These are phyloP conservation scores for Solanum paucissectum DNA, from an alignment of 257 asterid species.

Conservation along the genomic window DNA sequence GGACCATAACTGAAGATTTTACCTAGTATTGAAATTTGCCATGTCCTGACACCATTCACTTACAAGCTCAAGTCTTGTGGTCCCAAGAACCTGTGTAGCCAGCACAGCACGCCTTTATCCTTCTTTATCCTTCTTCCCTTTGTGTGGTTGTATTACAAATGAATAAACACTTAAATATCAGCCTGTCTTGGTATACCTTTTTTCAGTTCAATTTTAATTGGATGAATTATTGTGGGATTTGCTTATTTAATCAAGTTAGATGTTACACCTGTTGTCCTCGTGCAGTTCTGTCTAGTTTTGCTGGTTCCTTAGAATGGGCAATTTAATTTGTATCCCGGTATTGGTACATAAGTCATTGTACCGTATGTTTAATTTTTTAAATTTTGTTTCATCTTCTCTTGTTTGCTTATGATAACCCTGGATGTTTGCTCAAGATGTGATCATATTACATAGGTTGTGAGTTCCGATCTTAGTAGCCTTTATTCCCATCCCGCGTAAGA, in stretches of 20 bases:
- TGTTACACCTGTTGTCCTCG: constrained; percentile 10
- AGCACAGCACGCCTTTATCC: constrained; percentile 25
- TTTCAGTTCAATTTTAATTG: background rate
- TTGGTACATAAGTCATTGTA: background rate
- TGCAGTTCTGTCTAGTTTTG: background rate
- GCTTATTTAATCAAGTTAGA: background rate
- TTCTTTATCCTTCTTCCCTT: constrained; percentile 34
- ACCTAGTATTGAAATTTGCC: constrained; percentile 49
- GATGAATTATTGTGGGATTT: background rate
- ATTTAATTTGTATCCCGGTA: background rate
- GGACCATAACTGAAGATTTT: constrained; percentile 73
- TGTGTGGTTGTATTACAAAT: constrained; percentile 38
- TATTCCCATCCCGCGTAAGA: too few species aligned
- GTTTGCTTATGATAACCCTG: background rate
- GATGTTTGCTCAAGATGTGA: background rate
- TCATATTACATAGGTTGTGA: too few species aligned
- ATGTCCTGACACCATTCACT: constrained; percentile 47
- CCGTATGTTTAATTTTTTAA: background rate
- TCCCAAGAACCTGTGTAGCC: constrained; percentile 69
- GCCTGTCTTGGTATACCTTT: constrained; percentile 12
- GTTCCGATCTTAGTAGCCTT: too few species aligned
- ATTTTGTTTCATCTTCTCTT: background rate
- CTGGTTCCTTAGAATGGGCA: background rate
- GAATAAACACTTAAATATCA: constrained; percentile 21
- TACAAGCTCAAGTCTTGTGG: constrained; percentile 52